Base-by-base conservation (phyloP, 768 basidiomycete species). In the Amyloporia xantha region DNA sequence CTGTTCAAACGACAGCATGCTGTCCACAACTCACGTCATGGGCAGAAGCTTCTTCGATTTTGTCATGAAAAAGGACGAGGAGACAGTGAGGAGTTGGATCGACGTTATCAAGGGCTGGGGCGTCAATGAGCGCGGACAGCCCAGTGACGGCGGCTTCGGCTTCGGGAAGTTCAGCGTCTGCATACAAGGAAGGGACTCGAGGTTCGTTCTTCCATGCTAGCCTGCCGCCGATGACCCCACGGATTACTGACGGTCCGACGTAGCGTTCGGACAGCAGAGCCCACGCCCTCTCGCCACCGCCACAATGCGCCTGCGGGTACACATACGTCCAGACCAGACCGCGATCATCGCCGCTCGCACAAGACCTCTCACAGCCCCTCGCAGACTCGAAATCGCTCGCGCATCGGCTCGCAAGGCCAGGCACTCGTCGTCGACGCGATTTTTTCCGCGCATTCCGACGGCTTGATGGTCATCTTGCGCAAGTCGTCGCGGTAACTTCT, bases 361-460 rank as follows among this genome's bases (percentile, higher is more conserved):
- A 20, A 10, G 38, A n/a, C 33, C 20, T 27, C 26, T 15, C 52
- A 48, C 40, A 26, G 26, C 35, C 47, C 24, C n/a, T 38, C 56
- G 33, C 46, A 47, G 30, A 43, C 42, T 37, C 51, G 49, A 10
- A 26, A 47, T 6, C 53, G 54, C 39, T 38, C 33, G 19, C 25
- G 41, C 37, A 21, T 21, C 23, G 41, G 33, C 40, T 12, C 39
- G 30, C n/a, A n/a, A n/a, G n/a, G n/a, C n/a, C 43, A 35, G 26
- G 68, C 65, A 9, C 70, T 83, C 46, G 55, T 71, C 26, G 85
- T 90, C 11, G 88, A 90, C 58, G 84, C 86, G 2, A 89, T 91
- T 47, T 89, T 91, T 60, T 87, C 86, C 27, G 87, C 84, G 4
- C 88, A 90, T 61, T 90, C 88, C 24, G 88, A 91, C 60, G 88